Evolutionary conservation across 169 alveolate species (phyloP), one percentile per base, ranked within the genome.

Genomic region (Babesia bovis): DNA sequence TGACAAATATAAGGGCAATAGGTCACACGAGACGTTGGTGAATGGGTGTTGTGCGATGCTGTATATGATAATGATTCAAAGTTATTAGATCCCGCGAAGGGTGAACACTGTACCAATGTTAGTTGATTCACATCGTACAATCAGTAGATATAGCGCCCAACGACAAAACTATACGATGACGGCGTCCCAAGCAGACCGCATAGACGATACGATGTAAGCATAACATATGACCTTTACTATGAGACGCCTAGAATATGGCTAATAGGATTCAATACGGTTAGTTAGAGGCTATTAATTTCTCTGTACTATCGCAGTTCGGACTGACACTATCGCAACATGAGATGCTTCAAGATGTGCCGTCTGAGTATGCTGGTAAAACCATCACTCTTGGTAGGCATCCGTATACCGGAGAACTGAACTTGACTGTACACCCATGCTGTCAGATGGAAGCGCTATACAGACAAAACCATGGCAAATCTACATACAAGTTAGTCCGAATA

Each of bases 211-310:
- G 67, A 50, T 17, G 25, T 79, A 36, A 79, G 84, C 66, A 66
- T 79, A 4, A 79, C 87, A 21, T 79, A 79, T 38, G 87, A 79
- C 41, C 58, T 68, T 17, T 79, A 61, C 45, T 67, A 79, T 35
- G 84, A 79, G 51, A 79, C 87, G 21, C 72, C 84, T 10, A 72
- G 84, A 52, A 35, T 79, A 38, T 79, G 87, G 87, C 84, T 79
- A 10, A 30, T 60, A 12, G 86, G 86, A 10, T 77, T 56, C 56
- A 57, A 77, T 53, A 56, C 32, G 51, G 86, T 74, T 45, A 41
- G 36, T 44, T 2, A 2, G 10, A 35, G 55, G 12, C 0, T n/a
- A n/a, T n/a, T 3, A n/a, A 1, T 3, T 3, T 4, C 4, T n/a
- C 4, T 59, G 35, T 17, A 74, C 19, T 26, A 19, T 21, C 47